Conservation (phyloP, 768 basidiomycete species). For the Trametes cubensis region DNA sequence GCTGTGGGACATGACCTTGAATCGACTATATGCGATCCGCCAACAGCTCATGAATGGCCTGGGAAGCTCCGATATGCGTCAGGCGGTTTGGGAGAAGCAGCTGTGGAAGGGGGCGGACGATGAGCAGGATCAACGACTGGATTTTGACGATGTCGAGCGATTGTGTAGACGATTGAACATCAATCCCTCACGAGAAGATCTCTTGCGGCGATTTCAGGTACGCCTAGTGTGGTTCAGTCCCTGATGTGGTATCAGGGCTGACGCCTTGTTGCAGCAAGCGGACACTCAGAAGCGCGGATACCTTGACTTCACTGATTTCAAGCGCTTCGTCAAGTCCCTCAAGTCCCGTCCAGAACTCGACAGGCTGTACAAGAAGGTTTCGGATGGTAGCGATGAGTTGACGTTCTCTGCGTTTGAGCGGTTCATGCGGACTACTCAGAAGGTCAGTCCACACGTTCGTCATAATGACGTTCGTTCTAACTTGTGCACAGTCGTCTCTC, state of each 20-base stretch:
- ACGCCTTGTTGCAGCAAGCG: slow-evolving; percentile 51
- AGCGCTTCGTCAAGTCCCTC: slow-evolving; percentile 77
- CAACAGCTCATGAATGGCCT: slow-evolving; percentile 71
- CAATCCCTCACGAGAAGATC: slow-evolving; percentile 53
- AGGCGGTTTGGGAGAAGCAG: slow-evolving; percentile 77
- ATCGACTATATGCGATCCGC: slow-evolving; percentile 63
- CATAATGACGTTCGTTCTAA: slow-evolving; percentile 17
- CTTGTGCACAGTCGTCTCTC: slow-evolving; percentile 39
- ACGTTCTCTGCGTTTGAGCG: slow-evolving; percentile 44
- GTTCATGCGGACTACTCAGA: slow-evolving; percentile 58
- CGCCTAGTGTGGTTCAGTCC: background rate
- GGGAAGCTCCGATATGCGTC: slow-evolving; percentile 62
- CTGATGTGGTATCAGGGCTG: background rate
- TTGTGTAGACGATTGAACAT: slow-evolving; percentile 75
- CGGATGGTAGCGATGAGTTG: slow-evolving; percentile 33
- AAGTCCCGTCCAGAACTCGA: slow-evolving; percentile 87
- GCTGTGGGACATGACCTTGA: slow-evolving; percentile 67
- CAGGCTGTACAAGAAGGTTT: slow-evolving; percentile 54
- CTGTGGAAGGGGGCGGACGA: slow-evolving; percentile 80
- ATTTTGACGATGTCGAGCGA: slow-evolving; percentile 71
- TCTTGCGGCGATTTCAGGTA: slow-evolving; percentile 63
- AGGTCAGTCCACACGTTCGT: slow-evolving; percentile 45
- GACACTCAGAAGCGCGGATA: slow-evolving; percentile 57
- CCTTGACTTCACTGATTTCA: slow-evolving; percentile 80
- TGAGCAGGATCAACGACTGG: slow-evolving; percentile 57